These are phyloP conservation scores for Talaromyces sp. DNA, from an alignment of 2,329 filamentous ascomycete species.

Conservation along the genomic window DNA sequence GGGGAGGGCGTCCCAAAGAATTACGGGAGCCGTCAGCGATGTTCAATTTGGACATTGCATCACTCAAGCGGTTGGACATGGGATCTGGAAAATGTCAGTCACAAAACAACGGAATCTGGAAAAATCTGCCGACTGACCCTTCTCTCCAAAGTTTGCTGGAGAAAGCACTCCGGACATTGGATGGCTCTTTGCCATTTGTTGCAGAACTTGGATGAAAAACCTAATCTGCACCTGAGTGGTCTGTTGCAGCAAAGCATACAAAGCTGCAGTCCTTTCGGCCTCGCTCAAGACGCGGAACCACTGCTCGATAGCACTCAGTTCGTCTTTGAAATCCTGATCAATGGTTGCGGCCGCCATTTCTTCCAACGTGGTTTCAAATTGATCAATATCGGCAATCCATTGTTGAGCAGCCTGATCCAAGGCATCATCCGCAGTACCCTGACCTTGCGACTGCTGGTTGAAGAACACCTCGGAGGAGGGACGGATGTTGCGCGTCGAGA, in stretches of 20 bases:
- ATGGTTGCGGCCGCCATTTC: slow-evolving; percentile 99
- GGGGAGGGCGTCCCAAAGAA: slow-evolving; percentile 76
- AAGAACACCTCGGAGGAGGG: slow-evolving; percentile 92
- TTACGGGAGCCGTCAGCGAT: slow-evolving; percentile 83
- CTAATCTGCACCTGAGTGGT: slow-evolving; percentile 98
- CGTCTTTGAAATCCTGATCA: slow-evolving; percentile 99
- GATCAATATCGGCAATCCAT: slow-evolving; percentile 98
- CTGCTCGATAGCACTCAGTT: slow-evolving; percentile 97
- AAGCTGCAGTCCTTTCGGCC: slow-evolving; percentile 88
- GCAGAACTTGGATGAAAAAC: slow-evolving; percentile 97
- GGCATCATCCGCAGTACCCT: slow-evolving; percentile 72
- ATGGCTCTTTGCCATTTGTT: slow-evolving; percentile 98
- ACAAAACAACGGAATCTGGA: background rate
- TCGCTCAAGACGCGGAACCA: slow-evolving; percentile 98
- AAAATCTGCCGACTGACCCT: slow-evolving; percentile 58
- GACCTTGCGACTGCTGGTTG: slow-evolving; percentile 68
- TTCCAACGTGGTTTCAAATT: slow-evolving; percentile 97
- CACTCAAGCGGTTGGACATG: slow-evolving; percentile 92
- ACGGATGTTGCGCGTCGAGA: slow-evolving; percentile 74
- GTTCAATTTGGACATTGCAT: slow-evolving; percentile 87
- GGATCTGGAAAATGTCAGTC: slow-evolving; percentile 61
- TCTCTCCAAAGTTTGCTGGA: slow-evolving; percentile 88
- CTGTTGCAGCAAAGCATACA: slow-evolving; percentile 95
- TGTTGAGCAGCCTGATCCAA: slow-evolving; percentile 94
- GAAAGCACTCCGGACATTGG: slow-evolving; percentile 95